Percentiles rank a stretch among this genome's conserved stretches.
phyloP scores from a whole-genome alignment of 2,329 filamentous ascomycete genomes.

The Stemphylium lycopersici region DNA sequence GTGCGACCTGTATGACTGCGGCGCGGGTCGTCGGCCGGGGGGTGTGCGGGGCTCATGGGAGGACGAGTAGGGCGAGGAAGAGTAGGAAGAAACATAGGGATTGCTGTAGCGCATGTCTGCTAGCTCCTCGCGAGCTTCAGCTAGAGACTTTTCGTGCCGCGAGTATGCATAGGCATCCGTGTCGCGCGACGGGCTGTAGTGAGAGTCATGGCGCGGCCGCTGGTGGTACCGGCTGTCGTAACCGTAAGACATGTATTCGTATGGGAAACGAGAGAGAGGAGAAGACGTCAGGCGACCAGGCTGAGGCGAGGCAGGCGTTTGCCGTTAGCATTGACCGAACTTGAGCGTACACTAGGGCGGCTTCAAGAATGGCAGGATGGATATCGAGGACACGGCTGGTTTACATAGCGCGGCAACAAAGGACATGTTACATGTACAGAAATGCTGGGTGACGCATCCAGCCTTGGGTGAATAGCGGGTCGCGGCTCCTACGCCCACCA shows the following conservation, averaged over 20 bases:
- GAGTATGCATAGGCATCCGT: constrained; percentile 29
- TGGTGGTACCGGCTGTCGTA: constrained; percentile 33
- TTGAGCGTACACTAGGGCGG: constrained; percentile 7
- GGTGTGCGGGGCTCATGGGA: constrained; percentile 43
- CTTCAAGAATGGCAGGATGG: constrained; percentile 1
- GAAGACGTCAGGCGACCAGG: constrained; percentile 18
- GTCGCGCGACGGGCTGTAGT: constrained; percentile 34
- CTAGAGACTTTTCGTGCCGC: constrained; percentile 23
- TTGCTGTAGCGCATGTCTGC: constrained; percentile 34
- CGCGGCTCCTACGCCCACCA: constrained; percentile 8
- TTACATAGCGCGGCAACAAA: constrained; percentile 12
- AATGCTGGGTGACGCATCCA: constrained; percentile 20
- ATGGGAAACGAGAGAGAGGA: constrained; percentile 3
- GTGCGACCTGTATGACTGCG: constrained; percentile 26
- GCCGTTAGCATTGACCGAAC: constrained; percentile 4
- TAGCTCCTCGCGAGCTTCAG: constrained; percentile 22
- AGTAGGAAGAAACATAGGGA: constrained; percentile 31
- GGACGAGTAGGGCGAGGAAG: constrained; percentile 14
- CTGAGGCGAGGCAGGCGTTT: constrained; percentile 14
- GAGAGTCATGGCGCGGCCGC: constrained; percentile 32
- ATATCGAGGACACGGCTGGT: constrained; percentile 3
- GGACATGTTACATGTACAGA: constrained; percentile 16
- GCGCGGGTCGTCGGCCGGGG: constrained; percentile 25
- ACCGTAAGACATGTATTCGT: constrained; percentile 34
- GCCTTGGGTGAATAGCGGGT: constrained; percentile 12